These are phyloP conservation scores for Orbilia blumenaviensis DNA, from an alignment of 2,329 filamentous ascomycete species.

Conservation along the genomic window DNA sequence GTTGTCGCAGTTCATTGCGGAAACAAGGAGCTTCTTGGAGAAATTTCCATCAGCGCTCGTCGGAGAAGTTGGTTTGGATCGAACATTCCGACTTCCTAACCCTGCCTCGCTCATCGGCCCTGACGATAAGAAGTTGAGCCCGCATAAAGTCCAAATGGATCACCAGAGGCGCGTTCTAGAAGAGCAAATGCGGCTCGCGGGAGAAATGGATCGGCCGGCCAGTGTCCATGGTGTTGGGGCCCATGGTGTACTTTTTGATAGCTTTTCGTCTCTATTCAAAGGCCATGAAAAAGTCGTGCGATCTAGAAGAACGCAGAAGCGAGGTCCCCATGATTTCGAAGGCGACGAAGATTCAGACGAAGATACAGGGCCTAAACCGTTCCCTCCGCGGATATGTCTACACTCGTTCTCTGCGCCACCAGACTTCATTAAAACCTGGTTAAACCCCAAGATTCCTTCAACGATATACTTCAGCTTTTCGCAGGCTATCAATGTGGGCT, in stretches of 20 bases:
- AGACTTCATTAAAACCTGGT: constrained; percentile 79
- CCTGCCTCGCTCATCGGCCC: constrained; percentile 63
- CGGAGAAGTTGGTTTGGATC: constrained; percentile 81
- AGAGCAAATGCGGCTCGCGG: constrained; percentile 76
- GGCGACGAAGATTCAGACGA: constrained; percentile 58
- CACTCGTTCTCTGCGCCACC: constrained; percentile 88
- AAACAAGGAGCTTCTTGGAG: constrained; percentile 68
- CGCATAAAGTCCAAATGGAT: constrained; percentile 72
- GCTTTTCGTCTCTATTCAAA: constrained; percentile 73
- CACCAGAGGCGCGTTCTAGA: constrained; percentile 75
- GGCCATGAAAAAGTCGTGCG: constrained; percentile 72
- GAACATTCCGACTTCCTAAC: constrained; percentile 75
- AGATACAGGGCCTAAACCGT: constrained; percentile 65
- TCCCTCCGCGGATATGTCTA: constrained; percentile 87
- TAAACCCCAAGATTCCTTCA: constrained; percentile 73
- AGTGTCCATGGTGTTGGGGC: constrained; percentile 80
- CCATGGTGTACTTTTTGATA: constrained; percentile 75
- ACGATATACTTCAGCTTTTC: constrained; percentile 91
- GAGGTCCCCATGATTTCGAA: constrained; percentile 46
- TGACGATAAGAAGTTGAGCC: constrained; percentile 74
- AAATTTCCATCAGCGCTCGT: constrained; percentile 72
- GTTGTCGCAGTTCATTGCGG: constrained; percentile 68
- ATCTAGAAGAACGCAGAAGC: constrained; percentile 69
- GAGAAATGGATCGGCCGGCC: constrained; percentile 71
- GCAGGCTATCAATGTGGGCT: constrained; percentile 75